phyloP scores from a whole-genome alignment of 129 eudicot genomes.

The Apium graveolens region DNA sequence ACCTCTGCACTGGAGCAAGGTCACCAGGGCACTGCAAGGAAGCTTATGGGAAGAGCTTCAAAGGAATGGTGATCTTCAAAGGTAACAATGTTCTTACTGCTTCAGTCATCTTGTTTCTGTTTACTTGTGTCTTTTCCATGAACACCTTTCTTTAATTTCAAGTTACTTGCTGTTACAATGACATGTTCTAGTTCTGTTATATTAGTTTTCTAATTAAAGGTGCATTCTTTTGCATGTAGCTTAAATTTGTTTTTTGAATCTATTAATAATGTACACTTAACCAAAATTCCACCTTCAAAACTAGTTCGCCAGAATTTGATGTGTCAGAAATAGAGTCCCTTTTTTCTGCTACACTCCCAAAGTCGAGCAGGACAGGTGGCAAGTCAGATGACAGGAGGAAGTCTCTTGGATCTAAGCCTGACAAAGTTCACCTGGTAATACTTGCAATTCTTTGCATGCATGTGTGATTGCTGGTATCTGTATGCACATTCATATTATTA shows the following conservation, averaged over 20 bases:
- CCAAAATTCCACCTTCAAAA: slow-evolving; percentile 21
- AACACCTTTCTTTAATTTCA: background rate
- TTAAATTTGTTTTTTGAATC: background rate
- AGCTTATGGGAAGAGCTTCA: slow-evolving; percentile 97
- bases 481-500: background rate
- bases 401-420: slow-evolving; percentile 76
- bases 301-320: slow-evolving; percentile 75
- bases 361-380: slow-evolving; percentile 45
- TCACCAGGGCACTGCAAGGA: slow-evolving; percentile 80
- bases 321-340: slow-evolving; percentile 86
- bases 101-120: slow-evolving; percentile 6
- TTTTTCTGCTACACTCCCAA: slow-evolving; percentile 75
- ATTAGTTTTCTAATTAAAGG: background rate
- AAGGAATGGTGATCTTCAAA: slow-evolving; percentile 65
- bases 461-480: background rate
- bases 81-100: slow-evolving; percentile 31
- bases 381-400: slow-evolving; percentile 74
- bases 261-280: slow-evolving; percentile 8
- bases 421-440: slow-evolving; percentile 77
- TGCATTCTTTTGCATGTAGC: background rate
- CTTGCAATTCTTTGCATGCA: background rate
- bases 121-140: background rate
- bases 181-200: background rate
- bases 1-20: slow-evolving; percentile 98
- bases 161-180: background rate